Base-by-base conservation (phyloP, 768 basidiomycete species). In the Leccinellum albellum region DNA sequence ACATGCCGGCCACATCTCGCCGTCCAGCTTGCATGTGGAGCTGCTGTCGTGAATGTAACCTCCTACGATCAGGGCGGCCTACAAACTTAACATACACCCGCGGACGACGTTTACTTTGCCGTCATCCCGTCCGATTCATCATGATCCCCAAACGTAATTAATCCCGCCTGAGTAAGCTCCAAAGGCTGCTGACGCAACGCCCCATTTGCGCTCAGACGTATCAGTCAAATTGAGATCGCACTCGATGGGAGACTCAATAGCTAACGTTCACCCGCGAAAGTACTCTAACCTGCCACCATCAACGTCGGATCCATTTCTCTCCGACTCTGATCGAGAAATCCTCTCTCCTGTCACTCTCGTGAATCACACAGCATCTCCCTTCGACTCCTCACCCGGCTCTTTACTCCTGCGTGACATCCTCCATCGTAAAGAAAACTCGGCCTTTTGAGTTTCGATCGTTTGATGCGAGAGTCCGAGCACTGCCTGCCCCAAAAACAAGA, bases 311-410 rank as follows among this genome's bases (percentile, higher is more conserved):
- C 23, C 40, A 10, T 12, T 40, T 40, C 1, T 31, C 15, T 26
- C 60, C 60, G 59, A 37, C 54, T 31, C 33, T 61, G 61, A 63
- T 63, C 61, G 61, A 55, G 48, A 48, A 29, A 48, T 51, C 40
- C 45, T 46, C 40, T 31, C 55, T 59, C 55, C 50, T 52, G 52
- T 53, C 57, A 54, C 3, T 32, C 17, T 28, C 21, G 37, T 32
- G 57, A 59, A 51, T 60, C 54, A 40, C 51, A 2, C 0, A 4
- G n/a, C 15, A 37, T 37, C 14, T 20, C 21, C 29, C 40, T 29
- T 37, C 46, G 47, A 26, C 24, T 24, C 33, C 31, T 32, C 57
- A 35, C 29, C 57, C 47, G 23, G 44, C 37, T 15, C 55, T 28
- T 20, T 3, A 20, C 10, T 21, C 15, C 24, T 29, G 15, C 15